Evolutionary conservation across 805 yeast species (phyloP).

Genomic region (Dipodascus albidus): DNA sequence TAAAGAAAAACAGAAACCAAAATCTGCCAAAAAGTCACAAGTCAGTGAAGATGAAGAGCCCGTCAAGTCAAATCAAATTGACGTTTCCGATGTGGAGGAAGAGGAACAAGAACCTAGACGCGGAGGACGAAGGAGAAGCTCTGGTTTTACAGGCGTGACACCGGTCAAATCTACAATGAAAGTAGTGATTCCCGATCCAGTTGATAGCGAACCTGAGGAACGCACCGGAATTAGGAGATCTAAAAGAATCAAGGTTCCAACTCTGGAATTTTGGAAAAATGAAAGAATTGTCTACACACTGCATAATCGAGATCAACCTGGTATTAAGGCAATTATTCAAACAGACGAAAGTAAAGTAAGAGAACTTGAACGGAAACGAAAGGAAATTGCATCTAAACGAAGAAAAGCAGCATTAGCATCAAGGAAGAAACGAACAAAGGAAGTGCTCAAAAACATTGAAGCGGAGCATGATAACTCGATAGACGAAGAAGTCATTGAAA

Average conservation of each 20-base stretch:
- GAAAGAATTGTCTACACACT: conserved; percentile 55
- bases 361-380: neutral
- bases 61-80: neutral
- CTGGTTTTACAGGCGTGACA: neutral
- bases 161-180: neutral
- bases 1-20: neutral
- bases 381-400: neutral
- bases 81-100: neutral
- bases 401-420: neutral
- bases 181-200: conserved; percentile 1
- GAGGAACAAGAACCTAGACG: neutral
- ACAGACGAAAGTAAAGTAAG: neutral
- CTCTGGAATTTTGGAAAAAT: conserved; percentile 77
- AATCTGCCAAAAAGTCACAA: neutral
- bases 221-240: conserved; percentile 37
- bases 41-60: neutral
- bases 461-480: neutral
- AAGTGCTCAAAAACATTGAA: neutral
- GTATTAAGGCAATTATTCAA: conserved; percentile 18
- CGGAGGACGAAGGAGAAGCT: neutral
- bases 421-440: neutral
- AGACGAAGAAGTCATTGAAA: neutral
- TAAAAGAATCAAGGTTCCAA: conserved; percentile 51
- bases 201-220: neutral
- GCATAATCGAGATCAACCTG: conserved; percentile 18